A percentile compares a stretch with the other conserved stretches of the same genome.
These are phyloP conservation scores for Inga laurina DNA, from an alignment of 306 rosid species.

Conservation along the genomic window DNA sequence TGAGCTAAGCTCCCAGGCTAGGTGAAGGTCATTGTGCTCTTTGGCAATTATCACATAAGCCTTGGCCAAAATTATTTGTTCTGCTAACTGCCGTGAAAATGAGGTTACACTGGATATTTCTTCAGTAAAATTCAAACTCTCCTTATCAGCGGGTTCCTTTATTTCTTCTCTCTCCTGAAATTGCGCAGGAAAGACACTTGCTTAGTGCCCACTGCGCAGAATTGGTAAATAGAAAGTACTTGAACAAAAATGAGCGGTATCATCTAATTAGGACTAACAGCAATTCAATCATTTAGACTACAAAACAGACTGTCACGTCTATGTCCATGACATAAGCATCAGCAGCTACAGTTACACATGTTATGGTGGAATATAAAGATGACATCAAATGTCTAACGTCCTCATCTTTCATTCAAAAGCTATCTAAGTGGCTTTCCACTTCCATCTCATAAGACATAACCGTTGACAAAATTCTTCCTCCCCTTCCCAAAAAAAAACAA, in stretches of 20 bases:
- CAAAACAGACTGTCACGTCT: slow-evolving; percentile 2
- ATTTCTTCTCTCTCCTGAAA: slow-evolving; percentile 65
- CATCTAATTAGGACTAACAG: neutral
- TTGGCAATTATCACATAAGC: slow-evolving; percentile 89
- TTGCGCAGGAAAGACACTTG: slow-evolving; percentile 43
- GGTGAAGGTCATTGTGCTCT: slow-evolving; percentile 89
- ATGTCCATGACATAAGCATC: slow-evolving; percentile 14
- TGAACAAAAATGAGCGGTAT: slow-evolving; percentile 14
- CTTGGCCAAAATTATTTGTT: slow-evolving; percentile 88
- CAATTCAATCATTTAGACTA: slow-evolving; percentile 12
- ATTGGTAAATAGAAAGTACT: neutral
- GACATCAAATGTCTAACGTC: slow-evolving; percentile 4
- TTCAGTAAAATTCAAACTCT: slow-evolving; percentile 64
- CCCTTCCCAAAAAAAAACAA: too few species aligned
- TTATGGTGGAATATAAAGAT: neutral
- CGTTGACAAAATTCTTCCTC: neutral
- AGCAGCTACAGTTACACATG: neutral
- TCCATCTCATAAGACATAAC: slow-evolving; percentile 10
- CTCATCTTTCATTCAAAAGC: slow-evolving; percentile 9
- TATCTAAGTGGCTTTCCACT: slow-evolving; percentile 23
- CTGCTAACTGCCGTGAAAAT: slow-evolving; percentile 80
- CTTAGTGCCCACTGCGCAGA: slow-evolving; percentile 18
- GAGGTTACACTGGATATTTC: slow-evolving; percentile 75
- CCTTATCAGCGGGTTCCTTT: slow-evolving; percentile 47
- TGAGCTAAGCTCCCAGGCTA: slow-evolving; percentile 90